These are phyloP conservation scores for Gyromitra esculenta DNA, from an alignment of 2,329 filamentous ascomycete species.

Conservation along the genomic window DNA sequence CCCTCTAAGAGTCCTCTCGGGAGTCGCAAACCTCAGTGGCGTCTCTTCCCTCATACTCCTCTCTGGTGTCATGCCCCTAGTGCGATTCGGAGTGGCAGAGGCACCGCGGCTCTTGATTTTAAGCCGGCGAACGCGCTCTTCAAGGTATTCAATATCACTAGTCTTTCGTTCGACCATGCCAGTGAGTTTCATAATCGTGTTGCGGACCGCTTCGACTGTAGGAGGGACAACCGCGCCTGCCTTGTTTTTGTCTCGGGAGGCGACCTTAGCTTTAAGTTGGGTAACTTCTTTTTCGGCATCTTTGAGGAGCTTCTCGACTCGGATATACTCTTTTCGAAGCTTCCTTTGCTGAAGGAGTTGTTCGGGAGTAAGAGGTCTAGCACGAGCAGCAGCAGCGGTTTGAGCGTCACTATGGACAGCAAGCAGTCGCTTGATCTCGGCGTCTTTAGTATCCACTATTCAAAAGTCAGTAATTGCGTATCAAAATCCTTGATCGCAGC, in stretches of 20 bases:
- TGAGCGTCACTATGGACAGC: constrained; percentile 74
- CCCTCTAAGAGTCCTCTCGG: constrained; percentile 56
- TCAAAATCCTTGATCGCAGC: constrained; percentile 60
- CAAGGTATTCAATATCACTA: constrained; percentile 88
- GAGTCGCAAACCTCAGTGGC: constrained; percentile 58
- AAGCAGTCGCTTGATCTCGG: constrained; percentile 81
- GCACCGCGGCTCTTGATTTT: constrained; percentile 59
- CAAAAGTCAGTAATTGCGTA: constrained; percentile 62
- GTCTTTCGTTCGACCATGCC: constrained; percentile 89
- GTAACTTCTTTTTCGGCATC: constrained; percentile 83
- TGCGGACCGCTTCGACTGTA: constrained; percentile 89
- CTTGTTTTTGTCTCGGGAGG: constrained; percentile 63
- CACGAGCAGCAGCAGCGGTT: constrained; percentile 71
- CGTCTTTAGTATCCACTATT: constrained; percentile 74
- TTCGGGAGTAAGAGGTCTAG: constrained; percentile 82
- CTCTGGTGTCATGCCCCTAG: constrained; percentile 52
- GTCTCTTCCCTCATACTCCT: constrained; percentile 57
- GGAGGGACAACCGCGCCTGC: constrained; percentile 71
- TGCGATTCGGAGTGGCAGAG: constrained; percentile 63
- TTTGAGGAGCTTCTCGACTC: constrained; percentile 76
- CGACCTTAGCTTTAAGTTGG: constrained; percentile 80
- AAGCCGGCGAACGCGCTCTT: constrained; percentile 82
- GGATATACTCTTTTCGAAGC: constrained; percentile 77
- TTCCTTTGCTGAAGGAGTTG: constrained; percentile 85
- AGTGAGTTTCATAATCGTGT: constrained; percentile 92